Evolutionary conservation across 768 basidiomycete genomes (phyloP), one percentile per base, ranked within the genome.

Genomic region (Lanmaoa pseudosensibilis): DNA sequence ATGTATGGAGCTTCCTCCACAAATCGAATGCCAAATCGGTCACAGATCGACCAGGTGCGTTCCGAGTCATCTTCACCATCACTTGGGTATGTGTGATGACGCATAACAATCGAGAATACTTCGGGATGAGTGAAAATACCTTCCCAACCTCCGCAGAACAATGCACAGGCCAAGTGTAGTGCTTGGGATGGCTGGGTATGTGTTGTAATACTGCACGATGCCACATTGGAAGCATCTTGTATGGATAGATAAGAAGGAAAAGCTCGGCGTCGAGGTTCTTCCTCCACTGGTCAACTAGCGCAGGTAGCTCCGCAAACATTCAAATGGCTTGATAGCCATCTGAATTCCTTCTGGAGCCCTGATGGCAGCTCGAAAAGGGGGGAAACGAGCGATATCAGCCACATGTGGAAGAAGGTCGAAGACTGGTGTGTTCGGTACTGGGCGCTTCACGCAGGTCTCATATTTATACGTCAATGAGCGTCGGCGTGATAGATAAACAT

Each of bases 331-430:
- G 5, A 11, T 27, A 9, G 33, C 3, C 18, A 10, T 49, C n/a
- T 41, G 10, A 23, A 19, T 16, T 6, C 11, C 50, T 27, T 57
- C 54, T 0, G 62, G 54, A 7, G 40, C 47, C 39, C 16, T 55
- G 33, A 60, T 60, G n/a, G 60, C 53, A 5, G 38, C 36, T 40
- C 36, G 21, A 34, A 64, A 64, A 13, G 56, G 53, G 0, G 34
- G 33, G 15, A 63, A 53, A 13, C 23, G 4, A 5, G 41, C 53
- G 13, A 63, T 13, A 11, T 60, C 63, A 62, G n/a, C n/a, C n/a
- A n/a, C n/a, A n/a, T n/a, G n/a, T n/a, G n/a, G n/a, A n/a, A n/a
- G n/a, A n/a, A n/a, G 50, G 19, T 40, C 51, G 4, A 53, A 57
- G 1, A 33, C n/a, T 23, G 47, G 48, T 38, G 13, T 10, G 5